Percentiles rank a stretch among this genome's conserved stretches.
Evolutionary conservation across 106 monocot genomes (phyloP).

Genomic region (Dioscorea zingiberensis): DNA sequence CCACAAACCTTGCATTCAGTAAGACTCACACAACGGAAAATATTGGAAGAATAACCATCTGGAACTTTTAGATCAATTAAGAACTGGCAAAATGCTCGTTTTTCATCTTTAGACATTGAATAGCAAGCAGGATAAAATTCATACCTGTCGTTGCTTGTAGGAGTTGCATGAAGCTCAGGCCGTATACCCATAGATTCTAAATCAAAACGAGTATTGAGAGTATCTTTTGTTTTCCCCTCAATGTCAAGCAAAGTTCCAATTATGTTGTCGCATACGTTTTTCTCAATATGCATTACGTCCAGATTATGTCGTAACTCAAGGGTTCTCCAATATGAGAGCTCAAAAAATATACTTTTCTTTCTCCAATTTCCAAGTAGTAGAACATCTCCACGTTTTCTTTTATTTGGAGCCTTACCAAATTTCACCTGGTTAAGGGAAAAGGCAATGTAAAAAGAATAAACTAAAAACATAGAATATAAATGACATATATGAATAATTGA

Average conservation of each 20-base stretch:
- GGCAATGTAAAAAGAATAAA: neutral
- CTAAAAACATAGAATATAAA: too few relatives aligned
- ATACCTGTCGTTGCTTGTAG: neutral
- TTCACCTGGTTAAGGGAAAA: neutral
- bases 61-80: neutral
- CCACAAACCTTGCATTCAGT: neutral
- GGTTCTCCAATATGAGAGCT: neutral
- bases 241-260: too few relatives aligned
- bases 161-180: neutral
- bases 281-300: too few relatives aligned
- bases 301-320: neutral
- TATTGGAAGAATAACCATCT: constrained; percentile 6
- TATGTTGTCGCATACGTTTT: too few relatives aligned
- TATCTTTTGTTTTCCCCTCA: too few relatives aligned
- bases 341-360: neutral
- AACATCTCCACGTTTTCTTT: neutral
- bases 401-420: neutral
- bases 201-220: neutral
- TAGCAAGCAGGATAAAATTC: neutral
- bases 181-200: neutral
- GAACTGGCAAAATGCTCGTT: neutral
- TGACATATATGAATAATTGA: too few relatives aligned
- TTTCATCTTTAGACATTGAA: neutral
- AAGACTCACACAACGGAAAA: neutral
- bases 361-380: neutral